phyloP scores from a whole-genome alignment of 257 asterid genomes.

The Paraleonurus japonicus region DNA sequence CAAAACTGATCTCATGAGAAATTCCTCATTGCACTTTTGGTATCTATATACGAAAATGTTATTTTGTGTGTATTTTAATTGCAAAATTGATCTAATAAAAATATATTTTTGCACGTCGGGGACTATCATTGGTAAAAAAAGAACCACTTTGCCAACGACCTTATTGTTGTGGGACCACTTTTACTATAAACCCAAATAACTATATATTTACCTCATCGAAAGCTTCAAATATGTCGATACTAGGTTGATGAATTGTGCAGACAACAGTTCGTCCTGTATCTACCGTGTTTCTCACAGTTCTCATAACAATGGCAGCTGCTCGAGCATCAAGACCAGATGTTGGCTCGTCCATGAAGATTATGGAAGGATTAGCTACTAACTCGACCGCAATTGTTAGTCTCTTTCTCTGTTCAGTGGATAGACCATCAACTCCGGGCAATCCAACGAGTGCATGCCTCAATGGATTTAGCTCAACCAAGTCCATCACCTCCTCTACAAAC shows the following conservation, averaged over 20 bases:
- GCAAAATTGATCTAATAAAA: too few relatives aligned
- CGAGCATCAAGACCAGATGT: slow-evolving; percentile 91
- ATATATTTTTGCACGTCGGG: too few relatives aligned
- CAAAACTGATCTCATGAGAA: too few relatives aligned
- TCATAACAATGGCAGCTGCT: slow-evolving; percentile 92
- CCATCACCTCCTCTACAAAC: slow-evolving; percentile 93
- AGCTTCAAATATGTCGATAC: slow-evolving; percentile 86
- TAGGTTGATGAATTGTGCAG: slow-evolving; percentile 90
- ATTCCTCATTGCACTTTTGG: too few relatives aligned
- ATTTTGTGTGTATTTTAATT: too few relatives aligned
- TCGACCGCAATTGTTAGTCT: slow-evolving; percentile 87
- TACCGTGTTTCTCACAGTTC: slow-evolving; percentile 80
- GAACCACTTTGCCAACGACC: too few relatives aligned
- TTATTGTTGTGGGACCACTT: too few relatives aligned
- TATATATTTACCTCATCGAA: slow-evolving; percentile 63
- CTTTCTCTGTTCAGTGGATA: slow-evolving; percentile 84
- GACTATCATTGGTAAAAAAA: too few relatives aligned
- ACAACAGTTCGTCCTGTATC: slow-evolving; percentile 87
- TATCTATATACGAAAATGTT: too few relatives aligned
- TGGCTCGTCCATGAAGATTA: slow-evolving; percentile 90
- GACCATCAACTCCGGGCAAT: slow-evolving; percentile 81
- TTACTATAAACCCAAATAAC: background rate
- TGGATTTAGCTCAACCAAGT: slow-evolving; percentile 70
- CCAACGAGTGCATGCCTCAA: slow-evolving; percentile 77
- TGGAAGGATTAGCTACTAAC: slow-evolving; percentile 81